phyloP scores from a whole-genome alignment of 768 basidiomycete genomes.

The Rhodosporidiobolus sp. region DNA sequence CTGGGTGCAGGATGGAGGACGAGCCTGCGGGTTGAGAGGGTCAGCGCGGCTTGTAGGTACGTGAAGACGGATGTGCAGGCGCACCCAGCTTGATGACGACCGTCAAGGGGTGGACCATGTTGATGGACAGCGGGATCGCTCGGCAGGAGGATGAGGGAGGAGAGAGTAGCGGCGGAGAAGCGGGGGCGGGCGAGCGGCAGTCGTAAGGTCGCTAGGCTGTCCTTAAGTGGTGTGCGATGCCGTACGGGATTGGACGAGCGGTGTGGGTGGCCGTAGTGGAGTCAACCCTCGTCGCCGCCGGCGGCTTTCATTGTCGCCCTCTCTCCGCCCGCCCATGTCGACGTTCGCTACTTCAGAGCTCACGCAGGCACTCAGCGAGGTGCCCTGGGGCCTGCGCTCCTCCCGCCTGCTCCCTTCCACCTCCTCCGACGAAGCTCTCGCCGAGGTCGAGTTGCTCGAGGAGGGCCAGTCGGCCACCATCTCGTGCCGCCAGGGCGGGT shows the following conservation, averaged over 20 bases:
- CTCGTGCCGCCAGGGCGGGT: not conserved
- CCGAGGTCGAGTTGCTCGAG: constrained; percentile 20
- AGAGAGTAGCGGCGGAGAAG: not conserved
- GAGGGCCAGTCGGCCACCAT: not conserved
- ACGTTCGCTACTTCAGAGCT: constrained; percentile 13
- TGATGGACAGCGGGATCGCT: not conserved
- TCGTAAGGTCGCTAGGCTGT: no score
- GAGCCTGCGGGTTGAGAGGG: constrained; percentile 59
- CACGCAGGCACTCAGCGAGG: constrained; percentile 4
- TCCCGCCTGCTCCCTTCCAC: not conserved
- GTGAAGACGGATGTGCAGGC: not conserved
- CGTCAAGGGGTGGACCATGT: constrained; percentile 23
- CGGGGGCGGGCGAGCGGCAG: no score
- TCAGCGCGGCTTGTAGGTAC: not conserved
- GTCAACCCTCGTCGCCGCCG: not conserved
- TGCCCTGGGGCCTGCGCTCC: constrained; percentile 17
- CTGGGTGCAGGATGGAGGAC: constrained; percentile 91
- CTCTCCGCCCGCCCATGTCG: not conserved
- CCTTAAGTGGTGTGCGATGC: not conserved
- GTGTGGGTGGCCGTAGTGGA: no score
- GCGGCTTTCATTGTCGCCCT: no score
- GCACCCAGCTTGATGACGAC: constrained; percentile 39
- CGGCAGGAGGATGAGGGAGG: not conserved
- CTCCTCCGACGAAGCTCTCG: not conserved
- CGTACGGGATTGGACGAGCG: not conserved